Evolutionary conservation across 495 filamentous ascomycete species (phyloP).

Genomic region (Hypomontagnella monticulosa): DNA sequence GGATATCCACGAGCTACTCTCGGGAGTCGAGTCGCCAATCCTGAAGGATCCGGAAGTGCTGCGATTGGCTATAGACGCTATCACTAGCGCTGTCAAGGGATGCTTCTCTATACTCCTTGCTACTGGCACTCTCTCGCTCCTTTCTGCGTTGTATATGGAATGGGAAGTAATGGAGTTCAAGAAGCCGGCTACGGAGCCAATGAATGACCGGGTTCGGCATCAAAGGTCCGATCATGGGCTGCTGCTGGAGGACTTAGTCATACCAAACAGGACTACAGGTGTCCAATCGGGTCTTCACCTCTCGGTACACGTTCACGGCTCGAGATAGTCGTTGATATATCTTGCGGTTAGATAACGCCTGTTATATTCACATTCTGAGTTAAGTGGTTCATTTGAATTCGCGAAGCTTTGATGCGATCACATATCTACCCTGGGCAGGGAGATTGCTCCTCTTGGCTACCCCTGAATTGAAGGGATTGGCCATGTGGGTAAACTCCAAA

Average conservation of each 20-base stretch:
- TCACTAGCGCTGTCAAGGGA: conserved; percentile 9
- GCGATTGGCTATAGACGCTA: conserved; percentile 11
- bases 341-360: not conserved
- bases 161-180: conserved; percentile 27
- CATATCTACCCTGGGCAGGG: no score
- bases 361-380: no score
- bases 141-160: conserved; percentile 22
- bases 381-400: no score
- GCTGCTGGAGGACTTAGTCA: conserved; percentile 5
- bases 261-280: not conserved
- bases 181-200: not conserved
- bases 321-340: not conserved
- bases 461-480: no score
- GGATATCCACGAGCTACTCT: conserved; percentile 55
- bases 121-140: conserved; percentile 8
- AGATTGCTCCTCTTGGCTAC: no score
- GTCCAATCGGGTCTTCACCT: not conserved
- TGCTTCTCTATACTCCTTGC: conserved; percentile 13
- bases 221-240: conserved; percentile 5
- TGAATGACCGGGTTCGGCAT: not conserved
- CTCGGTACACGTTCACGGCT: not conserved
- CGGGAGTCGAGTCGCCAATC: conserved; percentile 53
- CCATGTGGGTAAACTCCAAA: no score
- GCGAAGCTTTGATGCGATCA: no score
- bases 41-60: conserved; percentile 34